Evolutionary conservation across 495 filamentous ascomycete species (phyloP).

Genomic region (Coniosporium apollinis): DNA sequence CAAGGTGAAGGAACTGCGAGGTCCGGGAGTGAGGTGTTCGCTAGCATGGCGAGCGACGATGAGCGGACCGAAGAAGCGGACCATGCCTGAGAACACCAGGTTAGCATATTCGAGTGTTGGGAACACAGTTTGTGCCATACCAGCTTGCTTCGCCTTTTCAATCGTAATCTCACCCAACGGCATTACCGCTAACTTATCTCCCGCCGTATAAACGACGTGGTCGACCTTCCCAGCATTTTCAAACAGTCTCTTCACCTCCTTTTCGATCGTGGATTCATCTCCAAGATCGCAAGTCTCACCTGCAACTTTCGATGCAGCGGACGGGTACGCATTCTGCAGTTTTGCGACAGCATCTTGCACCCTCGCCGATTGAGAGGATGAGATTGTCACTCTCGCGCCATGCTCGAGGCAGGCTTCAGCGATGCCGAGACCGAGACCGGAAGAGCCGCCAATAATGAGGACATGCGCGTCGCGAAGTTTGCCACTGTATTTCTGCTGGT

Average conservation of each 20-base stretch:
- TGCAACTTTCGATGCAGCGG: neutral
- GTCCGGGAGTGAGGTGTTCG: conserved; percentile 26
- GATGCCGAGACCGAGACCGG: conserved; percentile 2
- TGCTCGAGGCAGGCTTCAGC: conserved; percentile 1
- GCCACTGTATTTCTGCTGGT: neutral
- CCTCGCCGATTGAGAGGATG: neutral
- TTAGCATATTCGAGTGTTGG: too few relatives aligned
- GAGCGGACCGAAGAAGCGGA: conserved; percentile 36
- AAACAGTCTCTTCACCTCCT: neutral
- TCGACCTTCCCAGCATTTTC: conserved; percentile 23
- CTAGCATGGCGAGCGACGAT: conserved; percentile 35
- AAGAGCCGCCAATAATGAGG: conserved; percentile 4
- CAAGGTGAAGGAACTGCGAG: conserved; percentile 33
- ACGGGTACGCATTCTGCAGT: neutral
- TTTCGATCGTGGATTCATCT: neutral
- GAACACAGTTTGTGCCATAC: too few relatives aligned
- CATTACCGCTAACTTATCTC: conserved; percentile 24
- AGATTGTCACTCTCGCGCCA: conserved; percentile 1
- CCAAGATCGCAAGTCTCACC: neutral
- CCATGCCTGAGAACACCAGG: too few relatives aligned
- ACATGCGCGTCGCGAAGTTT: neutral
- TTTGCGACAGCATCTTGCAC: neutral
- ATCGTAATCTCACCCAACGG: conserved; percentile 25
- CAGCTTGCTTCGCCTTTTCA: conserved; percentile 21
- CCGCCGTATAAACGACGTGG: conserved; percentile 48